Evolutionary conservation across 1,139 yeast species (phyloP), one percentile per base, ranked within the genome.

Genomic region (Hemisphaericaspora xylanilytica): DNA sequence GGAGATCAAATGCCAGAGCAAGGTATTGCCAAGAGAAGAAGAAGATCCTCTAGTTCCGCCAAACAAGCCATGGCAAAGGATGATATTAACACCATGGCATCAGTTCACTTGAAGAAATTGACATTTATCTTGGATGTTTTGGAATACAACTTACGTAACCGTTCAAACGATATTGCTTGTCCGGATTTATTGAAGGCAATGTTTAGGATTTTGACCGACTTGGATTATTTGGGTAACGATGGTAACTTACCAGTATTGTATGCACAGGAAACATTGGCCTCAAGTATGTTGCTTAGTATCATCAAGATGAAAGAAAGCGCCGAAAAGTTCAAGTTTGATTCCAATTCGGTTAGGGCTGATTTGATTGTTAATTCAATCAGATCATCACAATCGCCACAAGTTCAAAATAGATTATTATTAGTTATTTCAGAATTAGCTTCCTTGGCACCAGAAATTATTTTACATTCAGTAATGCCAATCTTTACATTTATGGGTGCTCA

Each of bases 401-500:
- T 90, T 24, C 98, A 92, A 63, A 92, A 92, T 62, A 78, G 90
- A 50, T 68, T 92, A 38, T 68, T 92, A 44, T 67, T 92, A 47
- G 90, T 92, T 14, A 81, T 92, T 51, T 87, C 97, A 3, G 85
- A 89, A 39, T 70, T 92, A 50, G 97, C 97, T 0, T 71, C 89
- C 0, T 67, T 90, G 41, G 88, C 92, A 13, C 96, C 98, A 7
- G 97, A 92, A 57, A 79, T 85, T 29, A 89, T 92, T 28, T 70
- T 94, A 47, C 97, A 94, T 64, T 86, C 97, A 3, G 96, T 94
- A 11, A 92, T 92, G 99, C 98, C 99, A 14, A 90, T 92, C 39
- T 92, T 92, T 68, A 94, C 98, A 0, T 94, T 92, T 55, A 92
- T 92, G 98, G 99, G 99, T 41, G 96, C 97, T 22, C 95, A 89